Percentiles rank a stretch among this genome's conserved stretches.
Evolutionary conservation across 192 early-diverging fungal genomes (phyloP).

Genomic region (Backusella parvicylindrica): DNA sequence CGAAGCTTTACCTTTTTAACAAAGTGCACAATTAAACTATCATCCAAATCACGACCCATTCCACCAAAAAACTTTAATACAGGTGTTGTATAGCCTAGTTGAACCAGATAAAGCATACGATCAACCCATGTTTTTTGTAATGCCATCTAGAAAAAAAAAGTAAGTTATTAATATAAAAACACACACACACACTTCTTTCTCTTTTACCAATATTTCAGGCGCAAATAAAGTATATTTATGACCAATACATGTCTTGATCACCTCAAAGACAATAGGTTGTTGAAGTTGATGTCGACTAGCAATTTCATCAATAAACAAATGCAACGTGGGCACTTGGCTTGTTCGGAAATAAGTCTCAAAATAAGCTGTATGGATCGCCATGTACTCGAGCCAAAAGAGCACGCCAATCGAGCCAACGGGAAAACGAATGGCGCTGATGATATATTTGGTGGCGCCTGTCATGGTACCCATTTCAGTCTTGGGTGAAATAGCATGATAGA

Average conservation of each 20-base stretch:
- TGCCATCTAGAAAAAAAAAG: conserved; percentile 43
- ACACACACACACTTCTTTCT: neutral
- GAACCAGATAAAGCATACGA: conserved; percentile 63
- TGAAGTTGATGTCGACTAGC: conserved; percentile 68
- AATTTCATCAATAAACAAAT: conserved; percentile 75
- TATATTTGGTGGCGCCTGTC: conserved; percentile 15
- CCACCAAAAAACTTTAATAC: conserved; percentile 58
- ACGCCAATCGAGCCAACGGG: conserved; percentile 56
- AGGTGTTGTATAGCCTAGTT: conserved; percentile 60
- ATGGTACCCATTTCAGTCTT: conserved; percentile 11
- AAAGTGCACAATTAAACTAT: conserved; percentile 68
- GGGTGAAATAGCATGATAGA: neutral
- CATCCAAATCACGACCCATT: conserved; percentile 54
- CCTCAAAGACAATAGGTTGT: conserved; percentile 60
- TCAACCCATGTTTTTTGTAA: conserved; percentile 66
- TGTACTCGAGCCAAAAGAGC: conserved; percentile 61
- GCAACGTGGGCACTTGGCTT: conserved; percentile 54
- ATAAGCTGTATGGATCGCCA: conserved; percentile 60
- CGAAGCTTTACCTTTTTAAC: conserved; percentile 40
- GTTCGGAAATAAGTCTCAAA: conserved; percentile 69
- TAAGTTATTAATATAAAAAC: neutral
- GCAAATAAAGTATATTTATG: conserved; percentile 50
- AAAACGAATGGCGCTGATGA: conserved; percentile 17
- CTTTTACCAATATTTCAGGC: conserved; percentile 54
- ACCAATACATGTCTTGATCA: conserved; percentile 55